Evolutionary conservation across 2,329 filamentous ascomycete species (phyloP).

Genomic region (Spiromastix sp.): DNA sequence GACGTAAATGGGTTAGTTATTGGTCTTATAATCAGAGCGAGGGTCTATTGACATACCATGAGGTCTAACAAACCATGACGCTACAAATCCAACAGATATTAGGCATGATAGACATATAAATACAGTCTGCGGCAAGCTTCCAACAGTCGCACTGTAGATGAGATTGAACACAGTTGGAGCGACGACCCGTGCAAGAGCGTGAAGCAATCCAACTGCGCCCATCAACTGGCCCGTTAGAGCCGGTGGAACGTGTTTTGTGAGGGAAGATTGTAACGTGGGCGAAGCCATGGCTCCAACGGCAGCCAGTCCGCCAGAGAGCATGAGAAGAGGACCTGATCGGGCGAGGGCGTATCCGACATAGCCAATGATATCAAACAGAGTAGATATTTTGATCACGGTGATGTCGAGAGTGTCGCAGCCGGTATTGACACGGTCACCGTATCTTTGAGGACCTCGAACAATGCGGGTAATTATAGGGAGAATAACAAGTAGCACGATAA

Average conservation of each 20-base stretch:
- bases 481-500: constrained; percentile 61
- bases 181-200: constrained; percentile 68
- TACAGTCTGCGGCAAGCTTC: constrained; percentile 65
- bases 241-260: constrained; percentile 84
- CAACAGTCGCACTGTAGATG: constrained; percentile 74
- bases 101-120: constrained; percentile 63
- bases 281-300: constrained; percentile 74
- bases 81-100: constrained; percentile 56
- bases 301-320: constrained; percentile 60
- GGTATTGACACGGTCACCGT: constrained; percentile 38
- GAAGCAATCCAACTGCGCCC: constrained; percentile 75
- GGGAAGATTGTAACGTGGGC: constrained; percentile 69
- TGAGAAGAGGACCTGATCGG: constrained; percentile 53
- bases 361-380: constrained; percentile 67
- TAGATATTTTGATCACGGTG: constrained; percentile 60
- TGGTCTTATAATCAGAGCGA: too few relatives aligned
- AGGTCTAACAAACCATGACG: constrained; percentile 62
- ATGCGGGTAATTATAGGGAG: constrained; percentile 69
- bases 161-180: constrained; percentile 76
- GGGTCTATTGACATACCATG: constrained; percentile 49
- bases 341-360: constrained; percentile 64
- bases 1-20: too few relatives aligned
- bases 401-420: constrained; percentile 75
- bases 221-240: constrained; percentile 78
- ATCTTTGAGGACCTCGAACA: constrained; percentile 43